Conservation (phyloP, 2,329 filamentous ascomycete genomes). For the Chaetomiaceae sp. region DNA sequence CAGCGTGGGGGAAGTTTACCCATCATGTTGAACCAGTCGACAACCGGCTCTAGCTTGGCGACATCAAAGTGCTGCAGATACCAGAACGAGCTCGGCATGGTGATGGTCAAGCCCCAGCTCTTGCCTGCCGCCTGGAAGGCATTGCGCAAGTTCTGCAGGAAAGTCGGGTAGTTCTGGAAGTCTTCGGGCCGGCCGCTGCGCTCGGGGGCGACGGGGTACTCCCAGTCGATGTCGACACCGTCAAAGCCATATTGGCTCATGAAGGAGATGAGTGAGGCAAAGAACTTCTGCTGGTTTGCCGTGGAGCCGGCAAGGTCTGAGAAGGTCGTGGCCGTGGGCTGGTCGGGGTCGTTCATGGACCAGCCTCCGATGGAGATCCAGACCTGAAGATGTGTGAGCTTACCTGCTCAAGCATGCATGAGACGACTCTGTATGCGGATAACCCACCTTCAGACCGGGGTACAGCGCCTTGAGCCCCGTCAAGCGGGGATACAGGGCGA, state of each 20-base stretch:
- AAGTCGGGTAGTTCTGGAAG: background rate
- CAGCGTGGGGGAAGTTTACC: no score
- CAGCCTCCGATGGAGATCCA: constrained; percentile 6
- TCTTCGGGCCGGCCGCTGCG: background rate
- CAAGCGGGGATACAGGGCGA: background rate
- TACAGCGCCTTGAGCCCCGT: background rate
- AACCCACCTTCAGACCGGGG: background rate
- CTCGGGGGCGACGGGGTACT: constrained; percentile 2
- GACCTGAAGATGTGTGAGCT: no score
- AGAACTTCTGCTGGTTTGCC: background rate
- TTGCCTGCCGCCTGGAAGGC: no score
- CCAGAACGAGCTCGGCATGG: background rate
- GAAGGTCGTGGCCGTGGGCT: background rate
- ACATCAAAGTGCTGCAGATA: background rate
- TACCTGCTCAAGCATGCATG: no score
- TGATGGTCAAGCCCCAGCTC: background rate
- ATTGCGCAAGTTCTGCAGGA: background rate
- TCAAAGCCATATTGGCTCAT: background rate
- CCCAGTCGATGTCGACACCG: constrained; percentile 5
- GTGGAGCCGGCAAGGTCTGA: background rate
- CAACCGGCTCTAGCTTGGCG: background rate
- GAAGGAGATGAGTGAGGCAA: background rate
- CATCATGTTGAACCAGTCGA: constrained; percentile 5
- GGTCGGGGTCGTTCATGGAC: constrained; percentile 1
- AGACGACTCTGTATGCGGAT: no score